phyloP scores from a whole-genome alignment of 345 rosid genomes.

The Euclidium syriacum region DNA sequence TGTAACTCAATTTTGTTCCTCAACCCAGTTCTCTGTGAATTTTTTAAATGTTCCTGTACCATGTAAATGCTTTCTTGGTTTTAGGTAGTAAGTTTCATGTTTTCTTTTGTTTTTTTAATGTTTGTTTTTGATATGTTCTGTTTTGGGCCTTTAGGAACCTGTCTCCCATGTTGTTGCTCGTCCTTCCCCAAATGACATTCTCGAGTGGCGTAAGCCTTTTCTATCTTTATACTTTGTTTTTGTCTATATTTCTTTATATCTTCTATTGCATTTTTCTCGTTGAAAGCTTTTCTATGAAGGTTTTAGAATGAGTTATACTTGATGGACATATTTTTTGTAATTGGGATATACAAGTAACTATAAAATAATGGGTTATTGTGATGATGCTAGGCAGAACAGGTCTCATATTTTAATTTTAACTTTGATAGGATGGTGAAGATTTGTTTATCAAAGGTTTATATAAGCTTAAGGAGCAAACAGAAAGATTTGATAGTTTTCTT shows the following conservation, averaged over 20 bases:
- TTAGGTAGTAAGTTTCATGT: background rate
- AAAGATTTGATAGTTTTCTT: background rate
- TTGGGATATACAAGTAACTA: background rate
- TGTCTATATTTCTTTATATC: background rate
- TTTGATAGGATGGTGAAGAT: slow-evolving; percentile 1
- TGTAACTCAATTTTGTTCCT: background rate
- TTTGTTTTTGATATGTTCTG: slow-evolving; percentile 7
- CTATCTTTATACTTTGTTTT: background rate
- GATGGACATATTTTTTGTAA: background rate
- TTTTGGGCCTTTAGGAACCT: slow-evolving; percentile 68
- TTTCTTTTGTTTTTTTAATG: background rate
- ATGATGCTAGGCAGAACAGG: background rate
- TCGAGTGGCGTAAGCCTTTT: slow-evolving; percentile 90
- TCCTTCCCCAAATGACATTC: slow-evolving; percentile 88
- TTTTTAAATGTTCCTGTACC: background rate
- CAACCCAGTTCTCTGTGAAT: background rate
- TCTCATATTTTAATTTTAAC: background rate
- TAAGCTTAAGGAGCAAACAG: background rate
- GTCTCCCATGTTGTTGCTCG: slow-evolving; percentile 89
- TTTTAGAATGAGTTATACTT: slow-evolving; percentile 1
- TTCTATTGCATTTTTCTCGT: background rate
- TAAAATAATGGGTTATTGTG: background rate
- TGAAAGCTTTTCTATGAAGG: background rate
- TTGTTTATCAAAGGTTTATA: background rate
- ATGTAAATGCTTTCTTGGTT: slow-evolving; percentile 2